phyloP scores from a whole-genome alignment of 2,329 filamentous ascomycete genomes.

The Pseudopyricularia cyperi region DNA sequence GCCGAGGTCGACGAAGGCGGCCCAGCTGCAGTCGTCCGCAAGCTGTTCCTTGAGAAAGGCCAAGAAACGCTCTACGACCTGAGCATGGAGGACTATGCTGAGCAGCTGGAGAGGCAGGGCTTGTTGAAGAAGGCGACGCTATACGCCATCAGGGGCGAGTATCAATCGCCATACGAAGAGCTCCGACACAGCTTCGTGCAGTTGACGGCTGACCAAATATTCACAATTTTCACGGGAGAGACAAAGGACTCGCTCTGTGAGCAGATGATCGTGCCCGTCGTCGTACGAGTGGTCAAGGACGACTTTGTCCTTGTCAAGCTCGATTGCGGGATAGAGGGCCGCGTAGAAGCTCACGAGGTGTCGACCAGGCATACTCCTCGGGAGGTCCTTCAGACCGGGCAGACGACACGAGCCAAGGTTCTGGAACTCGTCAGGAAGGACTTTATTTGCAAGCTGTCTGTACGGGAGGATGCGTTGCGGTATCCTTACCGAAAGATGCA shows the following conservation, averaged over 20 bases:
- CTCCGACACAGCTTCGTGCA: slow-evolving; percentile 67
- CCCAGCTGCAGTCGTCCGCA: slow-evolving; percentile 78
- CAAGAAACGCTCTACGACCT: slow-evolving; percentile 94
- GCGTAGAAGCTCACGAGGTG: slow-evolving; percentile 71
- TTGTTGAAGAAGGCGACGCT: slow-evolving; percentile 75
- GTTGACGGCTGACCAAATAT: slow-evolving; percentile 65
- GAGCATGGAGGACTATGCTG: slow-evolving; percentile 91
- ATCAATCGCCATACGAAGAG: slow-evolving; percentile 90
- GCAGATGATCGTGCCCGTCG: slow-evolving; percentile 86
- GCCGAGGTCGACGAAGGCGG: slow-evolving; percentile 86
- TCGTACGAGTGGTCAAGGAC: slow-evolving; percentile 76
- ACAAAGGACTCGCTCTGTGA: slow-evolving; percentile 71
- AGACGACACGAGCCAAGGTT: slow-evolving; percentile 81
- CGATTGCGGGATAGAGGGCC: slow-evolving; percentile 86
- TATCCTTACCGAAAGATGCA: slow-evolving; percentile 56
- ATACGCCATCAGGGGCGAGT: slow-evolving; percentile 88
- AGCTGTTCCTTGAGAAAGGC: slow-evolving; percentile 87
- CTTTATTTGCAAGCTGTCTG: slow-evolving; percentile 70
- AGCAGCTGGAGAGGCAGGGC: slow-evolving; percentile 85
- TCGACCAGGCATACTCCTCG: slow-evolving; percentile 59
- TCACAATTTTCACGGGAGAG: slow-evolving; percentile 94
- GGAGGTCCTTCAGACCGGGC: slow-evolving; percentile 62
- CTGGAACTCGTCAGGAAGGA: slow-evolving; percentile 77
- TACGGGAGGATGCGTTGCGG: slow-evolving; percentile 70
- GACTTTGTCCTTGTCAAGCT: slow-evolving; percentile 90